These are phyloP conservation scores for Pseudohalonectria lignicola DNA, from an alignment of 2,329 filamentous ascomycete species.

Conservation along the genomic window DNA sequence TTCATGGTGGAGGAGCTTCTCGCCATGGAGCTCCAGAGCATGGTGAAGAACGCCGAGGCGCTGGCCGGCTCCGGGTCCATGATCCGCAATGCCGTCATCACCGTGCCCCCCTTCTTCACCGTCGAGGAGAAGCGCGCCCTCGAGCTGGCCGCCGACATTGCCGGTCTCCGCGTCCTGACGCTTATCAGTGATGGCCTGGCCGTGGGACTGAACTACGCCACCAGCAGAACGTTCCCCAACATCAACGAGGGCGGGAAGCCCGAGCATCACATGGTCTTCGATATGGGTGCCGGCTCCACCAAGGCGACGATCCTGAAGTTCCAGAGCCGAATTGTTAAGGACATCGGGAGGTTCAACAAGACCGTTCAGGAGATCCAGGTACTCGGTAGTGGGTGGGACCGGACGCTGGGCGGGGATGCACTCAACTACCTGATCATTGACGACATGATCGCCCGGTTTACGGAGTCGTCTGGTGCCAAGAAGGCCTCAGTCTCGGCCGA, in stretches of 20 bases:
- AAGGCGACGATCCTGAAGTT: constrained; percentile 85
- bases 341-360: constrained; percentile 89
- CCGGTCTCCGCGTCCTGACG: constrained; percentile 75
- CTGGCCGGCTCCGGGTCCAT: constrained; percentile 65
- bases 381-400: constrained; percentile 78
- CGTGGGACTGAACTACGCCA: constrained; percentile 92
- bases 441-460: constrained; percentile 75
- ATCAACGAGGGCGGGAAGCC: constrained; percentile 74
- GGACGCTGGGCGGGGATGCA: constrained; percentile 77
- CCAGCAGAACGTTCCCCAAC: constrained; percentile 77
- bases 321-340: constrained; percentile 81
- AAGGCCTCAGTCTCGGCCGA: constrained; percentile 50
- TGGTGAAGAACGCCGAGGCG: constrained; percentile 77
- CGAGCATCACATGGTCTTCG: constrained; percentile 87
- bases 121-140: constrained; percentile 82
- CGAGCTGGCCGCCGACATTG: constrained; percentile 73
- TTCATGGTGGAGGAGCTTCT: constrained; percentile 86
- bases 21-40: constrained; percentile 90
- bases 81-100: constrained; percentile 77
- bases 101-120: constrained; percentile 83
- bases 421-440: constrained; percentile 82
- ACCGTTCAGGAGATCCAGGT: constrained; percentile 92
- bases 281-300: constrained; percentile 94
- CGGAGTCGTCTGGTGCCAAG: constrained; percentile 57
- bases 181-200: constrained; percentile 84